phyloP scores from a whole-genome alignment of 805 yeast genomes.

The Metahyphopichia silvanorum region DNA sequence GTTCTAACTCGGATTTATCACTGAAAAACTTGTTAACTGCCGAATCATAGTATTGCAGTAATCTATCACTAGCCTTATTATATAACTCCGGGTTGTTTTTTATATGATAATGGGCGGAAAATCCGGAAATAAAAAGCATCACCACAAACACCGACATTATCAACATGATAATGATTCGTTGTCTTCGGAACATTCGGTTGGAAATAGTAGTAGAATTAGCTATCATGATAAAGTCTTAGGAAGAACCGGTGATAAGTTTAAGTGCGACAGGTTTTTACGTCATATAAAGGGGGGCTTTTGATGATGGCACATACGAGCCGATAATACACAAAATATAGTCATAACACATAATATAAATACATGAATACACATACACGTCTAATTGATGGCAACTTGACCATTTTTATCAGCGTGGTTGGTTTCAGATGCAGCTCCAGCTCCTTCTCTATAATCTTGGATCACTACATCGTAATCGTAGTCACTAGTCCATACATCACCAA shows the following conservation, averaged over 20 bases:
- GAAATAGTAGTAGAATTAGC: constrained; percentile 27
- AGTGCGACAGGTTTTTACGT: too few species aligned
- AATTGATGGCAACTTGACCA: too few species aligned
- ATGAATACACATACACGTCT: too few species aligned
- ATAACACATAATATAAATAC: too few species aligned
- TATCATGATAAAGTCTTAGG: constrained; percentile 8
- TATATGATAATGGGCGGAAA: constrained; percentile 25
- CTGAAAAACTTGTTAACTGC: constrained; percentile 1
- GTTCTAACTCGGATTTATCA: constrained; percentile 2
- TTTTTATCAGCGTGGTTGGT: too few species aligned
- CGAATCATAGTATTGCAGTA: constrained; percentile 3
- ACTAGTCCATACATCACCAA: constrained; percentile 28
- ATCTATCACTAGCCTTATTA: constrained; percentile 8
- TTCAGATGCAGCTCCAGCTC: not conserved
- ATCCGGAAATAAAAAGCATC: constrained; percentile 23
- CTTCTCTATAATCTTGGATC: not conserved
- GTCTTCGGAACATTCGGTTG: constrained; percentile 29
- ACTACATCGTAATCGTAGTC: constrained; percentile 5
- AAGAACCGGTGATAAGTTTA: too few species aligned
- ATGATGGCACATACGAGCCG: too few species aligned
- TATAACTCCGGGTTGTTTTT: constrained; percentile 10
- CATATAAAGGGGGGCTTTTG: too few species aligned
- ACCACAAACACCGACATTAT: constrained; percentile 19
- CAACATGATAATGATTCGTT: constrained; percentile 20
- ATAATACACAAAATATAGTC: too few species aligned